Conservation (phyloP, 2,329 filamentous ascomycete species). For the Plectosphaerella plurivora region DNA sequence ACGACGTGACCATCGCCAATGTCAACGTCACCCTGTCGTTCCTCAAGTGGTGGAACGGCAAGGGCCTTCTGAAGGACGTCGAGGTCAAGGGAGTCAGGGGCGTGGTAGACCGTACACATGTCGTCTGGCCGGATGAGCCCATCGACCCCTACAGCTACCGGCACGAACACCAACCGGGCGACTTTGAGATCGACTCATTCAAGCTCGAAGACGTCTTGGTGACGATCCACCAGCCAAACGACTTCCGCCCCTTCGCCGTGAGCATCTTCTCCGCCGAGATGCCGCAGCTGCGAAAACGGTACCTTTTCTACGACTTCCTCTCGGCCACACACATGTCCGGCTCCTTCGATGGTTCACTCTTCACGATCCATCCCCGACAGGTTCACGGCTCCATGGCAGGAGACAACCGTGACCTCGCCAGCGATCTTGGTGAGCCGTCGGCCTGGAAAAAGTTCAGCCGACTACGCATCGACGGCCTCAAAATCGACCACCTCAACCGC, state of each 20-base stretch:
- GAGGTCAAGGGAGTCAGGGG: constrained; percentile 91
- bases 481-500: constrained; percentile 92
- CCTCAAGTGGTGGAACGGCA: constrained; percentile 98
- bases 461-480: constrained; percentile 86
- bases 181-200: constrained; percentile 96
- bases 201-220: constrained; percentile 91
- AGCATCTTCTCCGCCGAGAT: constrained; percentile 96
- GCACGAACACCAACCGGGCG: constrained; percentile 81
- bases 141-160: constrained; percentile 83
- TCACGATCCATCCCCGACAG: constrained; percentile 93
- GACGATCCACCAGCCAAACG: constrained; percentile 83
- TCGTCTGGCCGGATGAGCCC: constrained; percentile 64
- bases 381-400: constrained; percentile 73
- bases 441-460: constrained; percentile 96
- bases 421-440: constrained; percentile 59
- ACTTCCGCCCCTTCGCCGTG: constrained; percentile 90
- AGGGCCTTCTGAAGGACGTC: constrained; percentile 84
- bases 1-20: constrained; percentile 89
- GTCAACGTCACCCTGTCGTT: constrained; percentile 97
- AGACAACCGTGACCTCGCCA: constrained; percentile 48
- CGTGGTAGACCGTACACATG: constrained; percentile 83
- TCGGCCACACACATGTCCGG: constrained; percentile 95
- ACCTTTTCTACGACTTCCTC: constrained; percentile 96
- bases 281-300: constrained; percentile 88
- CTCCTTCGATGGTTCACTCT: constrained; percentile 90